phyloP scores from a whole-genome alignment of 2,329 filamentous ascomycete genomes.

The Pseudogymnoascus sp. region DNA sequence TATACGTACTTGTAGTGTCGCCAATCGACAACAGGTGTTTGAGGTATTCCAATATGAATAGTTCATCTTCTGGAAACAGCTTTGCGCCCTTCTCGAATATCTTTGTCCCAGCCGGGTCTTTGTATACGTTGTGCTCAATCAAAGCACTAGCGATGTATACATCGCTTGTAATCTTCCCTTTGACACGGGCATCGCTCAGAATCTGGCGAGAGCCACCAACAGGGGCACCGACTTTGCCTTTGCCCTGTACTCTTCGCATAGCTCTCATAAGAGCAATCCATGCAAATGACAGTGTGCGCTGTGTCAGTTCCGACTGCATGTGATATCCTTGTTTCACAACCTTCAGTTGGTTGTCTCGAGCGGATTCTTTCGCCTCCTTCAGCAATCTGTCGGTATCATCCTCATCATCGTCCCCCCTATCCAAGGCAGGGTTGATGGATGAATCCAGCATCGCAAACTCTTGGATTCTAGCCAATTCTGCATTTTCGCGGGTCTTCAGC shows the following conservation, averaged over 20 bases:
- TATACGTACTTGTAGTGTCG: constrained; percentile 78
- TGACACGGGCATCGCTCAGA: constrained; percentile 81
- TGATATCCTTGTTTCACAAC: constrained; percentile 61
- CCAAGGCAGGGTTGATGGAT: constrained; percentile 34
- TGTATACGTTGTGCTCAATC: constrained; percentile 93
- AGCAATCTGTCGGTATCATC: constrained; percentile 36
- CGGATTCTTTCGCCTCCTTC: constrained; percentile 35
- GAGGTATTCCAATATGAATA: constrained; percentile 90
- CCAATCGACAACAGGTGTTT: constrained; percentile 90
- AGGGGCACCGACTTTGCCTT: constrained; percentile 46
- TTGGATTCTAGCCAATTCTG: constrained; percentile 52
- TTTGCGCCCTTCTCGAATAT: constrained; percentile 94
- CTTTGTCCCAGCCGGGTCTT: constrained; percentile 84
- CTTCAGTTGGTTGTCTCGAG: constrained; percentile 55
- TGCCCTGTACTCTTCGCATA: constrained; percentile 90
- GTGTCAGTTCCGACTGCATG: constrained; percentile 68
- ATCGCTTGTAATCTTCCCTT: constrained; percentile 84
- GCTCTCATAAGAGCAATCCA: constrained; percentile 95
- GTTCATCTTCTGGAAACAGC: constrained; percentile 87
- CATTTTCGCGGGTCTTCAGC: constrained; percentile 56
- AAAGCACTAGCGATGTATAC: constrained; percentile 90
- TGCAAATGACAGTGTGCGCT: constrained; percentile 79
- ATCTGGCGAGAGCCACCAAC: constrained; percentile 69
- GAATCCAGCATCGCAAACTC: constrained; percentile 38
- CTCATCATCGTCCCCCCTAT: constrained; percentile 47